phyloP scores from a whole-genome alignment of 805 yeast species.

The Kodamaea jinghongensis region DNA sequence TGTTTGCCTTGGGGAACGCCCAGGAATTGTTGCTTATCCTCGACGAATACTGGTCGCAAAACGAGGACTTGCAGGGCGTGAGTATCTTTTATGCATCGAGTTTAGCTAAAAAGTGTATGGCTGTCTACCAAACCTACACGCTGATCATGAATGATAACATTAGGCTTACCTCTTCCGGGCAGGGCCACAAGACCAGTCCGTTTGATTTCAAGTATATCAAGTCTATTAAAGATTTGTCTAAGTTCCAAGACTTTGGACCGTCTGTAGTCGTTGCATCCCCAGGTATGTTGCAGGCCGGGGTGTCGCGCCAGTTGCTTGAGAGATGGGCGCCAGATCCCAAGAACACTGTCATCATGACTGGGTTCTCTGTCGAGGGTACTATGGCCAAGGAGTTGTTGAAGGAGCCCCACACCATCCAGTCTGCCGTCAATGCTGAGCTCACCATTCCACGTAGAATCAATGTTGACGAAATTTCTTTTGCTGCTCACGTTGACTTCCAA shows the following conservation, averaged over 20 bases:
- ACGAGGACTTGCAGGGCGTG: conserved; percentile 76
- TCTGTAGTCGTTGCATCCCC: conserved; percentile 96
- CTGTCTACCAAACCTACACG: conserved; percentile 93
- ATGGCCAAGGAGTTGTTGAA: conserved; percentile 87
- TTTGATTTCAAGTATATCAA: conserved; percentile 85
- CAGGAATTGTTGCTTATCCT: conserved; percentile 87
- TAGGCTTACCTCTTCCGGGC: conserved; percentile 50
- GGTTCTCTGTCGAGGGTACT: conserved; percentile 98
- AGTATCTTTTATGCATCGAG: conserved; percentile 90
- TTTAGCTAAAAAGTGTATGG: conserved; percentile 93
- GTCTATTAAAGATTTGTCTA: conserved; percentile 74
- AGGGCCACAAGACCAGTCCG: conserved; percentile 57
- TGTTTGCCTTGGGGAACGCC: conserved; percentile 94
- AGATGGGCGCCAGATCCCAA: conserved; percentile 97
- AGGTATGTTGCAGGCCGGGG: conserved; percentile 97
- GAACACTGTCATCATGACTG: conserved; percentile 84
- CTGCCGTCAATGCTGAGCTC: conserved; percentile 74
- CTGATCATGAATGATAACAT: conserved; percentile 96
- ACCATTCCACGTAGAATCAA: conserved; percentile 82
- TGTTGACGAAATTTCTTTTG: conserved; percentile 94
- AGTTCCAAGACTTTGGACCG: conserved; percentile 90
- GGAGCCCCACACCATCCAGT: conserved; percentile 89
- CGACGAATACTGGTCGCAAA: conserved; percentile 91
- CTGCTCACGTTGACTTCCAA: conserved; percentile 98
- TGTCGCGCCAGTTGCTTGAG: conserved; percentile 85